phyloP scores from a whole-genome alignment of 1,284 basidiomycete genomes.

The Farysia itapuensis region DNA sequence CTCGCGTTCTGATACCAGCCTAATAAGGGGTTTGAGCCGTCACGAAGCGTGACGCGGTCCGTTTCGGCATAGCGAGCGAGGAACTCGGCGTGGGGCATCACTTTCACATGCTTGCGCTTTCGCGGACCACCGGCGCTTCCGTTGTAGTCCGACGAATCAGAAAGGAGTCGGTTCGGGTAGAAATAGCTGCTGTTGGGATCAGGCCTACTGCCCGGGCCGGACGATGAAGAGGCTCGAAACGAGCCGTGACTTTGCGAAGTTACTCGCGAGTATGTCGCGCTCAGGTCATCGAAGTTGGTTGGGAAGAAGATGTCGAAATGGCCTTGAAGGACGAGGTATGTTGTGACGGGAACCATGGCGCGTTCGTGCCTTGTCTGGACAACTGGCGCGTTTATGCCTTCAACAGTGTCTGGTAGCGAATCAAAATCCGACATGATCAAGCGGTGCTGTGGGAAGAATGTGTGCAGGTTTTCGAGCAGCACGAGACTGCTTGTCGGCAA shows the following conservation, averaged over 20 bases:
- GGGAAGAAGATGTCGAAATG: constrained; percentile 99
- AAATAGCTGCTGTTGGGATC: constrained; percentile 1
- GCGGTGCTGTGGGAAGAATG: constrained; percentile 84
- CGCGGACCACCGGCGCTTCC: background rate
- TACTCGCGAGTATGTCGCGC: constrained; percentile 33
- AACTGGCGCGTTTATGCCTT: constrained; percentile 84
- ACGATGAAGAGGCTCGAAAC: background rate
- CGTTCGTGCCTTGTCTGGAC: constrained; percentile 89
- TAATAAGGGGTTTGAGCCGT: constrained; percentile 82
- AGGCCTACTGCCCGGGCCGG: background rate
- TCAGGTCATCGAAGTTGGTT: constrained; percentile 79
- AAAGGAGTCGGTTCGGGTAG: constrained; percentile 1
- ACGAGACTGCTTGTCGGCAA: constrained; percentile 88
- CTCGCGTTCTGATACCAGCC: constrained; percentile 88
- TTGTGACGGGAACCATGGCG: constrained; percentile 78
- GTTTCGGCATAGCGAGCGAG: constrained; percentile 78
- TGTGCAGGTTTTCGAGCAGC: constrained; percentile 79
- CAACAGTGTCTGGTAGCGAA: constrained; percentile 78
- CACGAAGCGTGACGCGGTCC: constrained; percentile 69
- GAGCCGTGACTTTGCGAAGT: background rate
- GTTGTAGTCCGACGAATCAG: background rate
- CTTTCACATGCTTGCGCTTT: constrained; percentile 5
- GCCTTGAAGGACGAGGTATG: constrained; percentile 88
- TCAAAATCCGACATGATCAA: constrained; percentile 91
- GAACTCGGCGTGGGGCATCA: constrained; percentile 71